A percentile compares a stretch with the other conserved stretches of the same genome.
These are phyloP conservation scores for Cladorrhinum sp. DNA, from an alignment of 2,329 filamentous ascomycete genomes.

Conservation along the genomic window DNA sequence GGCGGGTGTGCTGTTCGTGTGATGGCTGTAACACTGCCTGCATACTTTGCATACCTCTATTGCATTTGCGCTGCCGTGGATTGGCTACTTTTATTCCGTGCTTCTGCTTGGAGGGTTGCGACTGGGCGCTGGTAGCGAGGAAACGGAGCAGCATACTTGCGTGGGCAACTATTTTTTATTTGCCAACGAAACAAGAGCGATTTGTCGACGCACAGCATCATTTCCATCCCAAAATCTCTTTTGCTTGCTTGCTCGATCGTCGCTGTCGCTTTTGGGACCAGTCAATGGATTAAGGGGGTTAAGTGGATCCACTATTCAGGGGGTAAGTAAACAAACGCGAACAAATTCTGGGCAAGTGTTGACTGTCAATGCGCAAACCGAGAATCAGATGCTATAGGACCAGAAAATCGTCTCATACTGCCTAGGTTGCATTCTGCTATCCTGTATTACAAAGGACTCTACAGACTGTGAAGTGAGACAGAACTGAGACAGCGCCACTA, in stretches of 20 bases:
- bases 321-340: conserved; percentile 8
- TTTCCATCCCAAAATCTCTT: background rate
- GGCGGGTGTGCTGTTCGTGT: background rate
- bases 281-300: background rate
- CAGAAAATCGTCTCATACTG: background rate
- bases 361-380: background rate
- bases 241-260: no score
- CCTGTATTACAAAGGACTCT: background rate
- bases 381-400: background rate
- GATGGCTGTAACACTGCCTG: background rate
- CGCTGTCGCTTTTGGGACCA: no score
- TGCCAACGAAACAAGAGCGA: no score
- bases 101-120: no score
- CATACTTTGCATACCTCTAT: background rate
- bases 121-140: no score
- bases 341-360: background rate
- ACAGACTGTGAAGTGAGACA: background rate
- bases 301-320: conserved; percentile 1
- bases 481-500: background rate
- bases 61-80: background rate
- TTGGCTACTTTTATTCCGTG: background rate
- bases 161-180: no score
- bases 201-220: no score
- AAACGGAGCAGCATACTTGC: no score
- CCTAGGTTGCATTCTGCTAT: background rate